Evolutionary conservation across 768 basidiomycete genomes (phyloP).

Genomic region (Amanita phalloides): DNA sequence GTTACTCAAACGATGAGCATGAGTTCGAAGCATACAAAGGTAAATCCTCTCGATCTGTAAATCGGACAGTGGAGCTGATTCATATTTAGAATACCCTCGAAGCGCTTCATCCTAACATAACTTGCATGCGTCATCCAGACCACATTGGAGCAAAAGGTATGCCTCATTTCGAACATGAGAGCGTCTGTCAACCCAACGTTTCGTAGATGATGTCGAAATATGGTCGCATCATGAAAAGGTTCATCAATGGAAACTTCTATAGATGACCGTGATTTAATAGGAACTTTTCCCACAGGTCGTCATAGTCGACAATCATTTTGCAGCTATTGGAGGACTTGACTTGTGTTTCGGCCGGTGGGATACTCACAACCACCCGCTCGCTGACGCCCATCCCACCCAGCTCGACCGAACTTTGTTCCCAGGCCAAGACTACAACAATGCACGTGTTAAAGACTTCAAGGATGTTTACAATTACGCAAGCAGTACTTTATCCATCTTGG

Average conservation of each 20-base stretch:
- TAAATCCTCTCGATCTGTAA: conserved; percentile 6
- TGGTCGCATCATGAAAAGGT: conserved; percentile 92
- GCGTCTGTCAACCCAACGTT: neutral
- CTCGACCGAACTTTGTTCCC: conserved; percentile 81
- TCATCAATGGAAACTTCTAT: neutral
- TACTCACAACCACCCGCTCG: conserved; percentile 79
- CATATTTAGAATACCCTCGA: conserved; percentile 56
- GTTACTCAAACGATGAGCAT: conserved; percentile 89
- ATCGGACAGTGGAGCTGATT: neutral
- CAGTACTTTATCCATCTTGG: conserved; percentile 55
- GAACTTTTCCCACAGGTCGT: conserved; percentile 39
- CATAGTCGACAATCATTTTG: conserved; percentile 77
- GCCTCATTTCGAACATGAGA: conserved; percentile 3
- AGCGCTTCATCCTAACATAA: conserved; percentile 77
- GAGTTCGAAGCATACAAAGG: conserved; percentile 80
- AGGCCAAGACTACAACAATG: conserved; percentile 91
- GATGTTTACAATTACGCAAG: conserved; percentile 69
- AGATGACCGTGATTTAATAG: conserved; percentile 5
- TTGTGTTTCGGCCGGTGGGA: conserved; percentile 98
- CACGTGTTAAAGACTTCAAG: conserved; percentile 77
- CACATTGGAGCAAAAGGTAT: conserved; percentile 73
- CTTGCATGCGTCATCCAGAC: conserved; percentile 84
- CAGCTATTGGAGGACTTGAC: conserved; percentile 90
- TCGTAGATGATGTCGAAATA: conserved; percentile 62
- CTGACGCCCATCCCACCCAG: conserved; percentile 87